Percentiles rank a stretch among this genome's conserved stretches.
These are phyloP conservation scores for Sindora glabra DNA, from an alignment of 306 rosid species.

Conservation along the genomic window DNA sequence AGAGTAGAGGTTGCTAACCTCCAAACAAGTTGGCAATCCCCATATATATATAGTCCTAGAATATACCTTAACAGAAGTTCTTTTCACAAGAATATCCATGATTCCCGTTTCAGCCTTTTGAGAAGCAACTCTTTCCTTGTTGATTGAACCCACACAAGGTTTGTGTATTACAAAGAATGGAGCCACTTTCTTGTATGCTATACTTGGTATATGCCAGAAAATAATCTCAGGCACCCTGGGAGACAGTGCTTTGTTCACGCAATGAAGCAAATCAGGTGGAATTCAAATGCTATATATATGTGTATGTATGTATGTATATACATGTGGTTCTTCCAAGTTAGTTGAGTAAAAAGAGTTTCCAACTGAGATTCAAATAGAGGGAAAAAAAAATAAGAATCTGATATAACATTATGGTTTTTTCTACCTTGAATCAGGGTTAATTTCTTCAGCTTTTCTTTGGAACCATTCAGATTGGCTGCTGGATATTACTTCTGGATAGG, in stretches of 20 bases:
- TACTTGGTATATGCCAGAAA: constrained; percentile 91
- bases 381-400: not conserved
- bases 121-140: constrained; percentile 63
- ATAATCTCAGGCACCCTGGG: constrained; percentile 74
- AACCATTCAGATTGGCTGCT: constrained; percentile 75
- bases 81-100: constrained; percentile 28
- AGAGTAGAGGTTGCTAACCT: no score
- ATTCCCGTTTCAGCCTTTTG: constrained; percentile 62
- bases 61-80: constrained; percentile 41
- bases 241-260: constrained; percentile 4
- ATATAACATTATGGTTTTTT: not conserved
- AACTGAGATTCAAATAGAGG: not conserved
- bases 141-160: constrained; percentile 82
- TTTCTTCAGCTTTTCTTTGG: constrained; percentile 28
- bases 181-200: constrained; percentile 52
- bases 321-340: not conserved
- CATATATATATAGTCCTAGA: no score
- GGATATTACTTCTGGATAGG: constrained; percentile 74
- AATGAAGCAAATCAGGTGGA: not conserved
- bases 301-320: no score
- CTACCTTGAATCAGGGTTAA: constrained; percentile 63
- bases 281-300: no score
- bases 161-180: constrained; percentile 43
- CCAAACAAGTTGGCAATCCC: no score
- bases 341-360: not conserved